A percentile compares a stretch with the other conserved stretches of the same genome.
Conservation (phyloP, 2,329 filamentous ascomycete genomes). For the Madurella fahalii region DNA sequence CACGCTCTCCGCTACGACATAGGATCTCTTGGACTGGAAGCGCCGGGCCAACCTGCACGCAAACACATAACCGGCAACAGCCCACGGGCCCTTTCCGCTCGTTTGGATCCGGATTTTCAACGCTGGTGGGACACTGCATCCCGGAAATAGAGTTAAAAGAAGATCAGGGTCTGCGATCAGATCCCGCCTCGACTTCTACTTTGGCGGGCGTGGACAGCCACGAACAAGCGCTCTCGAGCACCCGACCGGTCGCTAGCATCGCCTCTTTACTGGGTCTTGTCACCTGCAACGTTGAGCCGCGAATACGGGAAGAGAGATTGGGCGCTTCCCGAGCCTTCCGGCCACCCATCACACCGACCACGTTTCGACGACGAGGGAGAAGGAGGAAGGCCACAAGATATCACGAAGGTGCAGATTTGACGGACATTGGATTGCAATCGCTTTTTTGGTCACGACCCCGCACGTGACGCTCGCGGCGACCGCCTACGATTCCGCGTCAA, state of each 20-base stretch:
- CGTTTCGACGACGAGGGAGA: neutral
- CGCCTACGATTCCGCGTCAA: neutral
- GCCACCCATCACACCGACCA: neutral
- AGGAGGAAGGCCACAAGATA: neutral
- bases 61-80: neutral
- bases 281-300: neutral
- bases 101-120: neutral
- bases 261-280: neutral
- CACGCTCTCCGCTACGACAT: neutral
- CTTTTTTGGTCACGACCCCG: neutral
- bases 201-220: neutral
- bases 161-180: neutral
- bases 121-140: neutral
- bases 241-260: too few relatives aligned
- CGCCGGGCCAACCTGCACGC: neutral
- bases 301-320: neutral
- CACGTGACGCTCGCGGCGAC: neutral
- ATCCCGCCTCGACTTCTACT: neutral
- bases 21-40: neutral
- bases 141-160: neutral
- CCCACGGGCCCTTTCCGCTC: constrained; percentile 9
- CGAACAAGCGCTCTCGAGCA: neutral
- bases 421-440: neutral
- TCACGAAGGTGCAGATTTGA: neutral
- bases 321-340: neutral